Evolutionary conservation across 257 asterid genomes (phyloP).

Genomic region (Avicennia marina): DNA sequence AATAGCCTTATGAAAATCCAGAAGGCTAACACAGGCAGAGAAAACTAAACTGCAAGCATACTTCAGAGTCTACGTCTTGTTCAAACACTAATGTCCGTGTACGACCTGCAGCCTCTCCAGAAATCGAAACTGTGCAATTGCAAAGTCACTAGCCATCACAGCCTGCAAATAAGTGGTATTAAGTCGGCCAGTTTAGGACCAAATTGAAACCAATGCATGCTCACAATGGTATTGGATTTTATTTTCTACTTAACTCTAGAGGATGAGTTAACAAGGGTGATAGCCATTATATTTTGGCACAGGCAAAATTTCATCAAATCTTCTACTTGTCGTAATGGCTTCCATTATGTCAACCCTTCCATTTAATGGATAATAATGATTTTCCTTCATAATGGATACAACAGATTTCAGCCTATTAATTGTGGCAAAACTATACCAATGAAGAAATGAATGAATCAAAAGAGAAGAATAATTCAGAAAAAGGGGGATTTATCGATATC

Average conservation of each 20-base stretch:
- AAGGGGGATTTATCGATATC: background rate
- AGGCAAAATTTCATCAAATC: background rate
- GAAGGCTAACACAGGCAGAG: too few species aligned
- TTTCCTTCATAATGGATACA: too few species aligned
- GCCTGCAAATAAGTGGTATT: slow-evolving; percentile 66
- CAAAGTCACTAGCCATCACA: slow-evolving; percentile 98
- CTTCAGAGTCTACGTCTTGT: slow-evolving; percentile 96
- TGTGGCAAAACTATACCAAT: background rate
- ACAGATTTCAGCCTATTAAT: too few species aligned
- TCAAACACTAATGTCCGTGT: slow-evolving; percentile 96
- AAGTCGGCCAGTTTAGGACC: slow-evolving; percentile 23
- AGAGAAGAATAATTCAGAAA: background rate
- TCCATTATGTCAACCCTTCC: background rate
- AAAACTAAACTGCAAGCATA: slow-evolving; percentile 85
- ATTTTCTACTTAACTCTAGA: background rate
- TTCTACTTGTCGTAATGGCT: background rate
- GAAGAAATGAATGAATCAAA: too few species aligned
- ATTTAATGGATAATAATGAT: background rate
- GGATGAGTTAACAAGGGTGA: background rate
- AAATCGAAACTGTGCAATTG: slow-evolving; percentile 94
- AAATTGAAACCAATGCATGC: slow-evolving; percentile 11
- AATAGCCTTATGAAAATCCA: background rate
- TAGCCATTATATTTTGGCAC: background rate
- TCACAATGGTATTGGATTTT: background rate
- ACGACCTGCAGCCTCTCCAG: slow-evolving; percentile 94